Evolutionary conservation across 352 stramenopile genomes (phyloP), one percentile per base, ranked within the genome.

Genomic region (Globisporangium nagaii): DNA sequence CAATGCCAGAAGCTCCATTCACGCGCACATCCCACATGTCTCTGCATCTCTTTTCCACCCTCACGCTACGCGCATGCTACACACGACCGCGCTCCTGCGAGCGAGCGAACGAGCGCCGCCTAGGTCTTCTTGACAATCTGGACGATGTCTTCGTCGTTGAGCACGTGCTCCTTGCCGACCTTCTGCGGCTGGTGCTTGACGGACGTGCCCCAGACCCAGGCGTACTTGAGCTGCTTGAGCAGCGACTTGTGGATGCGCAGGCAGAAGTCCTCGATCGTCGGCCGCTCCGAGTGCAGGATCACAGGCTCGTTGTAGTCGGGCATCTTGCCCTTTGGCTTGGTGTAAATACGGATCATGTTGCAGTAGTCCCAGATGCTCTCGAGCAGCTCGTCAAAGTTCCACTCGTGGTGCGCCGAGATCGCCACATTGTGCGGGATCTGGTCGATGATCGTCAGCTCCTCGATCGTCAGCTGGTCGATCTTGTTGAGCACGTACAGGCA

Each of bases 401-500:
- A 99, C 50, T 95, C 81, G 62, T 99, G 94, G 64, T 98, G 84
- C 31, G 89, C 94, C 46, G 88, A 98, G 60, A 99, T 98, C 47
- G 97, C 93, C 19, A 99, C 93, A 70, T 98, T 98, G 77, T 99
- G 96, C 44, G 96, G 96, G 67, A 99, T 94, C 75, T 98, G 93
- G 71, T 97, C 96, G 45, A 99, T 93, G 68, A 98, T 98, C 56
- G 98, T 97, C 1, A 99, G 82, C 75, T 99, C 96, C 71, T 99
- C 94, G 73, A 99, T 98, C 22, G 94, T 97, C 25, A 99, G 86
- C 68, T 98, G 81, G 70, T 99, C 97, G 65, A 99, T 99, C 78
- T 99, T 99, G 81, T 99, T 99, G 56, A 99, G 93, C 50, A 99
- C 93, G 79, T 99, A 99, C 13, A 99, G 71, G 46, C 86, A 96